phyloP scores from a whole-genome alignment of 257 asterid genomes.

The Salvia rosmarinus region DNA sequence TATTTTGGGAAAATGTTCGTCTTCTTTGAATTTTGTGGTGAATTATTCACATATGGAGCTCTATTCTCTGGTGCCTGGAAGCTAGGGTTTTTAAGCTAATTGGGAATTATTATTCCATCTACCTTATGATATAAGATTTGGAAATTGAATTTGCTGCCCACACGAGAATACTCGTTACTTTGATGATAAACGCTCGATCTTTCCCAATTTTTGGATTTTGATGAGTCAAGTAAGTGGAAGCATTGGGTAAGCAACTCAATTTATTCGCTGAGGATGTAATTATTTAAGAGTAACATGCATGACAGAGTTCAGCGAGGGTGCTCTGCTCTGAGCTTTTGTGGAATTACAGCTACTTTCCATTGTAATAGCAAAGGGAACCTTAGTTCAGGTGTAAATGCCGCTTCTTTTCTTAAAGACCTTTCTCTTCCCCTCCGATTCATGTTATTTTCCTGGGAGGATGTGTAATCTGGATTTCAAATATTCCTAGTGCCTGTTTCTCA shows the following conservation, averaged over 20 bases:
- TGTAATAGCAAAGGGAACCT: not conserved
- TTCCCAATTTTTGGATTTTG: not conserved
- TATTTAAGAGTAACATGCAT: not conserved
- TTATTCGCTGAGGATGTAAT: conserved; percentile 10
- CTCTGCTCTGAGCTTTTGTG: not conserved
- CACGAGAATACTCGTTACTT: not conserved
- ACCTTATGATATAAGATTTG: conserved; percentile 4
- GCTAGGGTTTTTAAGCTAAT: conserved; percentile 27
- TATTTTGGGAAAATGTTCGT: conserved; percentile 2
- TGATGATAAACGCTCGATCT: not conserved
- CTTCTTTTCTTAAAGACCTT: not conserved
- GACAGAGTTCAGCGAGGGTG: conserved; percentile 10
- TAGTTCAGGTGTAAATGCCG: conserved; percentile 20
- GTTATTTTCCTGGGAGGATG: conserved; percentile 22
- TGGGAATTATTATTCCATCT: not conserved
- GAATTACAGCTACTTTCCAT: not conserved
- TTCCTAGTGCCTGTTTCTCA: conserved; percentile 4
- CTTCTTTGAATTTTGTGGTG: conserved; percentile 23
- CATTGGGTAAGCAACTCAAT: conserved; percentile 6
- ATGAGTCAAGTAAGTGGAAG: conserved; percentile 6
- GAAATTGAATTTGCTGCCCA: conserved; percentile 6
- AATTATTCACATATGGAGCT: conserved; percentile 27
- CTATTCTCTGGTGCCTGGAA: conserved; percentile 23
- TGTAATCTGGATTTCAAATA: not conserved
- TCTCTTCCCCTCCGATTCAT: conserved; percentile 13